A percentile compares a stretch with the other conserved stretches of the same genome.
These are phyloP conservation scores for Gracilaria vermiculophylla DNA, from an alignment of 23 red algal genomes.

Conservation along the genomic window DNA sequence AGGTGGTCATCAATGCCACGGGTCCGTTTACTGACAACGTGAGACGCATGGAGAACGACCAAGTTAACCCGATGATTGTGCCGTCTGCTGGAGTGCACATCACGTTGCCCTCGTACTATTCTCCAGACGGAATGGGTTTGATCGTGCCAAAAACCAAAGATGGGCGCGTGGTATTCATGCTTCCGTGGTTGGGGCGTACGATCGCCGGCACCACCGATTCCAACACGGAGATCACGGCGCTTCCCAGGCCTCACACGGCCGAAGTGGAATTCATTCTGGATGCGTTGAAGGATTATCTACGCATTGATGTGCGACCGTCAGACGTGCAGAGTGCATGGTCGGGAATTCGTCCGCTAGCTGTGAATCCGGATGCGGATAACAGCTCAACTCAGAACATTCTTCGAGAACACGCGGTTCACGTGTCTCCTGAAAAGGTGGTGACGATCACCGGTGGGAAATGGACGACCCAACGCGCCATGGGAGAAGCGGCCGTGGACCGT, in stretches of 20 bases:
- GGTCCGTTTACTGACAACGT: slow-evolving; percentile 89
- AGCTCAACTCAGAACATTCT: slow-evolving; percentile 83
- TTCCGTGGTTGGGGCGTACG: slow-evolving; percentile 90
- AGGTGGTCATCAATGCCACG: slow-evolving; percentile 86
- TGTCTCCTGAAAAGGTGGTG: slow-evolving; percentile 69
- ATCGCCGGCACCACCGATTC: slow-evolving; percentile 93
- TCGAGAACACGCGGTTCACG: slow-evolving; percentile 82
- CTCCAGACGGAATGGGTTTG: slow-evolving; percentile 89
- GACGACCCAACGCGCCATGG: slow-evolving; percentile 94
- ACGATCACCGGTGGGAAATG: slow-evolving; percentile 93
- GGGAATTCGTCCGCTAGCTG: slow-evolving; percentile 85
- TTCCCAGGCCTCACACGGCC: slow-evolving; percentile 80
- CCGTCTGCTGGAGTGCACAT: slow-evolving; percentile 83
- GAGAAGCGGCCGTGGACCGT: slow-evolving; percentile 78
- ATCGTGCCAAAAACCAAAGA: slow-evolving; percentile 96
- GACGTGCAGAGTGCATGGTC: slow-evolving; percentile 92
- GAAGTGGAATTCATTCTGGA: slow-evolving; percentile 95
- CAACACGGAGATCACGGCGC: slow-evolving; percentile 78
- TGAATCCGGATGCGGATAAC: slow-evolving; percentile 73
- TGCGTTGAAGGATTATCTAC: slow-evolving; percentile 86
- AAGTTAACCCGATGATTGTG: slow-evolving; percentile 65
- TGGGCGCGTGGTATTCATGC: slow-evolving; percentile 94
- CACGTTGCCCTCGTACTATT: slow-evolving; percentile 94
- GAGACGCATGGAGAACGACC: slow-evolving; percentile 69
- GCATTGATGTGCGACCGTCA: slow-evolving; percentile 81